Evolutionary conservation across 169 alveolate species (phyloP), one percentile per base, ranked within the genome.

Genomic region (Plasmodium cynomolgi): DNA sequence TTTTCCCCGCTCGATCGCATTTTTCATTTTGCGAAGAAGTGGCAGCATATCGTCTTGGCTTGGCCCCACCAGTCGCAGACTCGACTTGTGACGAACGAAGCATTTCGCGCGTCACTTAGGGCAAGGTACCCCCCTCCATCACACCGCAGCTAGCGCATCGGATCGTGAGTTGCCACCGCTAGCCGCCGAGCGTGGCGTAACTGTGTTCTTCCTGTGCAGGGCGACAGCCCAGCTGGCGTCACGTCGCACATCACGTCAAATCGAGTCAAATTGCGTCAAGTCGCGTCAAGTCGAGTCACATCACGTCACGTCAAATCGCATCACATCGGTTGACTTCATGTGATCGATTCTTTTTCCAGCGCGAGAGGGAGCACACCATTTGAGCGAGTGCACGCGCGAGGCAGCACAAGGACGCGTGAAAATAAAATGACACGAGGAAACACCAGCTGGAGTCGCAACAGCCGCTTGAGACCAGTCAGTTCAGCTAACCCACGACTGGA

Each of bases 11-110:
- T 9, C 37, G 39, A 4, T 26, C 41, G 37, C 17, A 9, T 68
- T 68, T 9, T 68, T 68, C n/a, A 26, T 68, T 68, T 68, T 68
- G 34, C 77, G 77, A 68, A 68, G 0, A 68, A 9, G 41, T 68
- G 77, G 41, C 13, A 68, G 31, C 77, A 68, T 29, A 68, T 68
- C 77, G 77, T 29, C 77, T 68, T 68, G 77, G 77, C 77, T 68
- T 68, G 77, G 77, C 31, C 37, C 77, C 31, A 68, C n/a, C 77
- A 68, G n/a, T 68, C 6, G 37, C 77, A 20, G 37, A 68, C 37
- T 68, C 37, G 77, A 34, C 77, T 20, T 68, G 77, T 23, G 77
- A 20, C 15, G 77, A 68, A 29, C 33, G 77, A 29, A 68, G 31
- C 77, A 9, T 29, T 68, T 68, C 77, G 77, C 77, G 4, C 17